Evolutionary conservation across 2,329 filamentous ascomycete genomes (phyloP).

Genomic region (Claviceps arundinis): DNA sequence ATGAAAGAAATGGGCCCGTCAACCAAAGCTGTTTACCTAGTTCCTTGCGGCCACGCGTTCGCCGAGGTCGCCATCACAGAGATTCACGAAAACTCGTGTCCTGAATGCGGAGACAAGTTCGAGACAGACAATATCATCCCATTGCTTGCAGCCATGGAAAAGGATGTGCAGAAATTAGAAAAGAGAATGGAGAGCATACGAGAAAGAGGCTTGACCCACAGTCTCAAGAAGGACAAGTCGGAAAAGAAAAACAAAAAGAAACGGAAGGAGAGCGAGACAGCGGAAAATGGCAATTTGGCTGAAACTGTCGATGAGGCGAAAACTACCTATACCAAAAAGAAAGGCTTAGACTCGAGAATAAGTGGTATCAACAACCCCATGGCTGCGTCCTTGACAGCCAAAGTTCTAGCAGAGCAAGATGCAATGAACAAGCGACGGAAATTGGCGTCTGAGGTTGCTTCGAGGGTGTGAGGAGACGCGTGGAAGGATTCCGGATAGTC

Average conservation of each 20-base stretch:
- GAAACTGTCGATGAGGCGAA: conserved; percentile 31
- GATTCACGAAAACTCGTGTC: conserved; percentile 49
- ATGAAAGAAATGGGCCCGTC: conserved; percentile 71
- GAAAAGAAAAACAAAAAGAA: conserved; percentile 48
- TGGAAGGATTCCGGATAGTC: not conserved
- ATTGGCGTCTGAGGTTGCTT: conserved; percentile 27
- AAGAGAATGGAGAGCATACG: conserved; percentile 55
- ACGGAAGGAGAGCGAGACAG: conserved; percentile 37
- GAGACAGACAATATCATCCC: conserved; percentile 64
- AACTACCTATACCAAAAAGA: conserved; percentile 15
- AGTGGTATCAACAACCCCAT: conserved; percentile 75
- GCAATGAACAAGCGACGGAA: conserved; percentile 68
- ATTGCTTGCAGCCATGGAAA: conserved; percentile 58
- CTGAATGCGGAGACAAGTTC: conserved; percentile 66
- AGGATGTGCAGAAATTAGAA: conserved; percentile 56
- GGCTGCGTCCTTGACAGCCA: conserved; percentile 74
- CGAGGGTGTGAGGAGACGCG: conserved; percentile 4
- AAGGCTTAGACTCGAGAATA: conserved; percentile 21
- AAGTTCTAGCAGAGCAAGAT: conserved; percentile 77
- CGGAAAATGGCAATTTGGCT: conserved; percentile 29
- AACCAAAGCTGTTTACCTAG: conserved; percentile 73
- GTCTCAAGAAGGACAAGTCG: conserved; percentile 66
- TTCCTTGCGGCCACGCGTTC: conserved; percentile 93
- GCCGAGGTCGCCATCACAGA: conserved; percentile 75
- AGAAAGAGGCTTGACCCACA: conserved; percentile 65